Evolutionary conservation across 2,329 filamentous ascomycete species (phyloP).

Genomic region (Ophiocordyceps polyrhachis-furcata): DNA sequence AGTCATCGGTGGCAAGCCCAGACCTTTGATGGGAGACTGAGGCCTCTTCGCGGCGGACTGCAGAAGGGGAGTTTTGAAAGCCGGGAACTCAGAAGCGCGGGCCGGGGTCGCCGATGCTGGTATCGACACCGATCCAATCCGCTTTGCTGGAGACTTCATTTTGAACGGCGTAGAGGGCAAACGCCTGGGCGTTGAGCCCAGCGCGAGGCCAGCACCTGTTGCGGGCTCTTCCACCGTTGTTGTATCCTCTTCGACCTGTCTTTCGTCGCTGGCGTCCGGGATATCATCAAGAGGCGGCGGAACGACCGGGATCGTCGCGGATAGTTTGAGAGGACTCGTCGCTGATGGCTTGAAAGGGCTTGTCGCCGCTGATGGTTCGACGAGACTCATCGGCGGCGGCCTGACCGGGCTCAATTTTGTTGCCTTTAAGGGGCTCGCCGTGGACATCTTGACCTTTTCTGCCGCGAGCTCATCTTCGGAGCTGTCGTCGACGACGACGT

Average conservation of each 20-base stretch:
- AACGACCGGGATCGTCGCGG: too few relatives aligned
- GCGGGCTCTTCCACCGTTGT: conserved; percentile 8
- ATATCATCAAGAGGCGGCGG: too few relatives aligned
- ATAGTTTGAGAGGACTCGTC: not conserved
- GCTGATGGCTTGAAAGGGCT: not conserved
- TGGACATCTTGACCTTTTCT: conserved; percentile 20
- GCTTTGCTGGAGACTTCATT: conserved; percentile 37
- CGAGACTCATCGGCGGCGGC: conserved; percentile 10
- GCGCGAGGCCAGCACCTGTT: conserved; percentile 3
- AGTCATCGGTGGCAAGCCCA: conserved; percentile 8
- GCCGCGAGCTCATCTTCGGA: conserved; percentile 43
- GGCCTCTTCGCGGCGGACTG: conserved; percentile 33
- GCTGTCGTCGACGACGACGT: conserved; percentile 14
- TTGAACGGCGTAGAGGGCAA: conserved; percentile 32
- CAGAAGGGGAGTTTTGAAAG: conserved; percentile 21
- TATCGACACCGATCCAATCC: conserved; percentile 12
- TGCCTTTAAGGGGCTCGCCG: conserved; percentile 22
- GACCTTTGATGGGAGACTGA: conserved; percentile 23
- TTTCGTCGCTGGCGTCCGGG: not conserved
- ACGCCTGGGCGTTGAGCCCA: conserved; percentile 38
- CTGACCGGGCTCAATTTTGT: conserved; percentile 38
- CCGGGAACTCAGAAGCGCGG: conserved; percentile 8
- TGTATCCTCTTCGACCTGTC: not conserved
- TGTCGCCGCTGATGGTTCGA: not conserved
- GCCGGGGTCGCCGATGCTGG: conserved; percentile 16